Evolutionary conservation across 306 rosid species (phyloP).

Genomic region (Nissolia schottii): DNA sequence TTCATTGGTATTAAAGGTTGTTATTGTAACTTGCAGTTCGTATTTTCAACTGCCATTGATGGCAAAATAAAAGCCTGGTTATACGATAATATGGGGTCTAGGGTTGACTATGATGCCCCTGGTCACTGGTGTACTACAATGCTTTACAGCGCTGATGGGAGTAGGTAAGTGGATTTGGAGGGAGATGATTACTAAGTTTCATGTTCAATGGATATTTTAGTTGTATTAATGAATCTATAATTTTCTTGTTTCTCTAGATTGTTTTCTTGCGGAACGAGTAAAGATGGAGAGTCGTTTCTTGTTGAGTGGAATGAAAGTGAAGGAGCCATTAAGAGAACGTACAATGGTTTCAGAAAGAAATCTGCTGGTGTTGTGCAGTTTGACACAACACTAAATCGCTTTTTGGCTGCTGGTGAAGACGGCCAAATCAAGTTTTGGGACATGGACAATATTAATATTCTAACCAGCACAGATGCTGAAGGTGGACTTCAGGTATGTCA

Average conservation of each 20-base stretch:
- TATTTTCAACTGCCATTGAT: constrained; percentile 82
- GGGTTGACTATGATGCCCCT: constrained; percentile 91
- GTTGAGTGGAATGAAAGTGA: constrained; percentile 94
- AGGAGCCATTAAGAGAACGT: constrained; percentile 72
- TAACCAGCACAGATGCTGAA: constrained; percentile 58
- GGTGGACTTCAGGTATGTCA: constrained; percentile 71
- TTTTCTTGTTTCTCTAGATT: constrained; percentile 37
- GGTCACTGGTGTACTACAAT: constrained; percentile 80
- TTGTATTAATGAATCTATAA: not conserved
- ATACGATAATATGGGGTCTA: constrained; percentile 72
- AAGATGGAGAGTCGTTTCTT: constrained; percentile 77
- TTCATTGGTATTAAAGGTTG: constrained; percentile 23
- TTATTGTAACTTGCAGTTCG: constrained; percentile 53
- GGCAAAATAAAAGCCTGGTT: constrained; percentile 95
- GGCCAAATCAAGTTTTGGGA: constrained; percentile 86
- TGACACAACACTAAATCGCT: constrained; percentile 75
- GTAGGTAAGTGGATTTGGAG: constrained; percentile 45
- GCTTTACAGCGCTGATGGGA: constrained; percentile 87
- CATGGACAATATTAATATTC: constrained; percentile 55
- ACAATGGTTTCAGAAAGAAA: constrained; percentile 75
- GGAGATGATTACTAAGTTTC: not conserved
- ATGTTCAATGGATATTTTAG: not conserved
- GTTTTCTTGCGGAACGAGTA: constrained; percentile 94
- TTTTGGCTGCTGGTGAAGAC: constrained; percentile 90
- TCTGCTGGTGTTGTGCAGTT: constrained; percentile 76